Base-by-base conservation (phyloP, 805 yeast species). In the Kregervanrija delftensis region DNA sequence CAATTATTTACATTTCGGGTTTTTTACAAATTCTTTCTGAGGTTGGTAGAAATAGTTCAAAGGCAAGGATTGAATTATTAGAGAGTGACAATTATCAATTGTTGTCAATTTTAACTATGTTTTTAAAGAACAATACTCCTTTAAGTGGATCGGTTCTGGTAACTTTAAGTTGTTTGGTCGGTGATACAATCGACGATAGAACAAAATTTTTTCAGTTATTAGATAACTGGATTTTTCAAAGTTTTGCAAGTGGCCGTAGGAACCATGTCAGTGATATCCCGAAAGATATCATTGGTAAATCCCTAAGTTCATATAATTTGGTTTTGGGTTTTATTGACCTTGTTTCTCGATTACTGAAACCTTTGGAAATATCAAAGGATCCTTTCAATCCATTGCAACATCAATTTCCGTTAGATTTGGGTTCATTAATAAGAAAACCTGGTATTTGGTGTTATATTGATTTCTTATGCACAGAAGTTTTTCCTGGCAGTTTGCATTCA, bases 361-460 rank as follows among this genome's bases (percentile, higher is more conserved):
- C 62, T 44, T 53, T 36, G 56, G 66, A 37, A 22, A 44, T 54
- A 10, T 56, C 55, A 15, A 47, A 51, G 30, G 54, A 64, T 39
- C 61, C 61, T 3, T 67, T 72, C 49, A 72, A 76, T 12, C 69
- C 68, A 33, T 56, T 53, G 32, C 44, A 55, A 5, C 56, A 81
- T 11, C 69, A 78, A 11, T 84, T 71, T 54, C 96, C 96, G 1
- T 53, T 67, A 6, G 77, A 73, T 42, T 59, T 88, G 28, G 96
- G 96, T 0, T 58, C 59, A 2, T 67, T 69, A 0, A 75, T 79
- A 50, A 72, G 95, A 53, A 74, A 67, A 31, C 72, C 71, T 31
- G 96, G 96, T 2, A 63, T 88, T 5, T 78, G 89, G 77, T 88
- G 93, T 3, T 91, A 90, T 54, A 60, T 86, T 43, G 91, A 87